Evolutionary conservation across 441 rosid genomes (phyloP).

Genomic region (Jatropha podagrica): DNA sequence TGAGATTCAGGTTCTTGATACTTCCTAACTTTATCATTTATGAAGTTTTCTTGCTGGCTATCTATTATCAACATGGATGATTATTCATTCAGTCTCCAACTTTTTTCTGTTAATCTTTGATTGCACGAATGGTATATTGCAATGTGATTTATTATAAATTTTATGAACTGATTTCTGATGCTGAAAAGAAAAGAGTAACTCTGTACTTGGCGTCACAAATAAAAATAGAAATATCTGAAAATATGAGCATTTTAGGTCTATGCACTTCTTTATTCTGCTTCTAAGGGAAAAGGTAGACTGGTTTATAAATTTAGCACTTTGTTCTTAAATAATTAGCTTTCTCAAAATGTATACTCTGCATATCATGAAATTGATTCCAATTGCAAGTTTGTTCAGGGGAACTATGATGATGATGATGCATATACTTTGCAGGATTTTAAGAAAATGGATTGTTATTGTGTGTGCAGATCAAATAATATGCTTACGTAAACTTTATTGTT

Average conservation of each 20-base stretch:
- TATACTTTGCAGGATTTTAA: background rate
- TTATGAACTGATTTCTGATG: background rate
- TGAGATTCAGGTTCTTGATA: slow-evolving; percentile 56
- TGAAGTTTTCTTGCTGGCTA: background rate
- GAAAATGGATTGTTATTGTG: background rate
- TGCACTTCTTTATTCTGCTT: background rate
- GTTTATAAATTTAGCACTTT: background rate
- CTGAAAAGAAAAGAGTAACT: background rate
- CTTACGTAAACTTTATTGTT: background rate
- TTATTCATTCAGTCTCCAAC: background rate
- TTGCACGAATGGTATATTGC: background rate
- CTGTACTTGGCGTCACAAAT: background rate
- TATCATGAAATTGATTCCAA: background rate
- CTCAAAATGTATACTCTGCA: background rate
- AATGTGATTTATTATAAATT: background rate
- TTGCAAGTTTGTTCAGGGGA: background rate
- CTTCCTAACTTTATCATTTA: background rate
- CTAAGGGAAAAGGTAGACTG: background rate
- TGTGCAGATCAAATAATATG: background rate
- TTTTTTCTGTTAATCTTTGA: background rate
- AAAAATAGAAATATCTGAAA: background rate
- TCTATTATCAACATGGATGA: background rate
- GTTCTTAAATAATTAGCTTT: background rate
- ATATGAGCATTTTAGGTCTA: background rate
- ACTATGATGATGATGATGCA: background rate